Evolutionary conservation across 139 green algal species (phyloP), one percentile per base, ranked within the genome.

Genomic region (Chlamydomonas sp.): DNA sequence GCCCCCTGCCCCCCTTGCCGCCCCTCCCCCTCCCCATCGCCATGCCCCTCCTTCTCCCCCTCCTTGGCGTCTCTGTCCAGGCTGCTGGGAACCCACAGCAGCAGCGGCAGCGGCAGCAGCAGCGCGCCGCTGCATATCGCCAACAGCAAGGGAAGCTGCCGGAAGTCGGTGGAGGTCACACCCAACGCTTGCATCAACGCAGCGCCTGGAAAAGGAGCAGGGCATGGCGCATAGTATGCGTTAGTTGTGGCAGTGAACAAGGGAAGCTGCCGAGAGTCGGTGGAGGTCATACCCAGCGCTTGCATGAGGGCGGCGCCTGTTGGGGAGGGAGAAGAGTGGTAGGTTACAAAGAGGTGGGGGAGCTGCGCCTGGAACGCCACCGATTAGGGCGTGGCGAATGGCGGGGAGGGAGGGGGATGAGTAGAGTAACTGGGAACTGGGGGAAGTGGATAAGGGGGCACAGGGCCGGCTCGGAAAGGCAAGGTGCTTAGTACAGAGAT

Each of bases 141-240:
- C 12, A 96, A 84, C 8, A 96, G 92, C 57, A 80, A 75, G 57
- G 91, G 89, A 66, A 98, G 90, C 69, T 96, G 93, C 62, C 89
- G 76, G 77, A 97, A 98, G 75, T 97, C 88, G 17, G 92, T 84
- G 8, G 86, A 85, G 3, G 93, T 95, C 16, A 89, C 85, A 59
- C 86, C 68, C 58, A 90, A 72, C 61, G 17, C 76, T 17, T 80
- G 81, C 4, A 94, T 98, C 10, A 97, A 73, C 1, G 90, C 78
- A 10, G 89, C 90, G 8, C 93, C 93, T 77, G 67, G 67, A 5
- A 4, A 8, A 20, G 69, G 4, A 14, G 17, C 3, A 57, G 69
- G 69, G 17, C 4, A 4, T 4, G 69, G 69, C 3, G 69, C 18
- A 76, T 5, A 18, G 67, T 3, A 72, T 3, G 10, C 3, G 67